Base-by-base conservation (phyloP, 306 rosid genomes). In the Amphicarpaea edgeworthii region DNA sequence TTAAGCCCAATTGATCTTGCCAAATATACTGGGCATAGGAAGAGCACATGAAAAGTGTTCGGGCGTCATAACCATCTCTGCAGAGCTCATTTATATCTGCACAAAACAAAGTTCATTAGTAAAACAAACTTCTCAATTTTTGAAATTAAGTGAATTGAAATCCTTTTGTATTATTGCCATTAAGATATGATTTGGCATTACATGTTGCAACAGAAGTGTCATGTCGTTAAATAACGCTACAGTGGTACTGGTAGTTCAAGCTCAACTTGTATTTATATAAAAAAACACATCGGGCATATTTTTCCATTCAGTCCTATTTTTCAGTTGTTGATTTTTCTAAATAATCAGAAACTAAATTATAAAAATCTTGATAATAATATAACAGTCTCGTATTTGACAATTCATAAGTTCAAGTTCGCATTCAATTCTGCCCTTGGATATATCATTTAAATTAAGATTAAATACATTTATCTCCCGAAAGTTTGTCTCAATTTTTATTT, bases 31-130 rank as follows among this genome's bases (percentile, higher is more conserved):
- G 3, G 30, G 30, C 30, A 28, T 28, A 81, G 11, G 90, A n/a
- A n/a, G n/a, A n/a, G n/a, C n/a, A n/a, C n/a, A n/a, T n/a, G n/a
- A n/a, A n/a, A n/a, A n/a, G n/a, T n/a, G n/a, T n/a, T n/a, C n/a
- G n/a, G n/a, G n/a, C n/a, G n/a, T n/a, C n/a, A n/a, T n/a, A n/a
- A n/a, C n/a, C 98, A 57, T 73, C 84, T 15, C 61, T 61, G 87
- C 97, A 93, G 1, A 93, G 86, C 28, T 86, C 85, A 11, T n/a
- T 82, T 76, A 60, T 85, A 93, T 84, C 93, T 91, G 89, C 59
- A 47, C 45, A 70, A 76, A 73, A 77, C 20, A 72, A 64, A 30
- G 74, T 41, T 58, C 61, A 26, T 71, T 21, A 73, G 72, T 38
- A n/a, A 47, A 42, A 26, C 20, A 59, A 47, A 11, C 15, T 17